Conservation (phyloP, 176 grass and related monocot species). For the Hordeum marinum region DNA sequence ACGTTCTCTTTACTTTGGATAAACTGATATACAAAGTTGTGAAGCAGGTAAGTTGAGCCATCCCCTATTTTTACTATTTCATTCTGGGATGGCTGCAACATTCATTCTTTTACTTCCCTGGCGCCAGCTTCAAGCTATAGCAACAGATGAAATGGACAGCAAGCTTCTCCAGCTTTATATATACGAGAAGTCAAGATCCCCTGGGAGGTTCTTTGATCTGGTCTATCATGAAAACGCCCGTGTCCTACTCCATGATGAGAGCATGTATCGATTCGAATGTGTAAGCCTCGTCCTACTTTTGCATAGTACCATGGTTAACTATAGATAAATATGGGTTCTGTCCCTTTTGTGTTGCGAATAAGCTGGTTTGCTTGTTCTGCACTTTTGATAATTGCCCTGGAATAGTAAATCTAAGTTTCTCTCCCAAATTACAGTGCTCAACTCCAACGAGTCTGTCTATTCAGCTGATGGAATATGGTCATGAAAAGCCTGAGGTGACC, state of each 20-base stretch:
- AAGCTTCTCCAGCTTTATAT: constrained; percentile 93
- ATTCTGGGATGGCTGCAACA: too few relatives aligned
- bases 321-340: too few relatives aligned
- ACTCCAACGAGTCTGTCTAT: constrained; percentile 68
- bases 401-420: constrained; percentile 27
- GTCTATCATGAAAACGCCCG: constrained; percentile 98
- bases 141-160: constrained; percentile 95
- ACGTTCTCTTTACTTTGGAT: constrained; percentile 97
- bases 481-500: constrained; percentile 91
- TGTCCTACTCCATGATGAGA: constrained; percentile 92
- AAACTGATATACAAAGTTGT: constrained; percentile 98
- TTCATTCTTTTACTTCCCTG: constrained; percentile 17
- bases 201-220: constrained; percentile 75
- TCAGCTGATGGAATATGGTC: constrained; percentile 92
- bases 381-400: not conserved
- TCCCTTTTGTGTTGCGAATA: not conserved
- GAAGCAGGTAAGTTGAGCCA: constrained; percentile 64
- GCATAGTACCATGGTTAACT: too few relatives aligned
- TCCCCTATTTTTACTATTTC: not conserved
- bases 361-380: not conserved
- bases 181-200: constrained; percentile 91
- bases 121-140: constrained; percentile 94
- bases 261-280: constrained; percentile 90
- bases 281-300: constrained; percentile 62
- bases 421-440: constrained; percentile 50